These are phyloP conservation scores for Thermochaetoides dissita DNA, from an alignment of 2,329 filamentous ascomycete species.

Conservation along the genomic window DNA sequence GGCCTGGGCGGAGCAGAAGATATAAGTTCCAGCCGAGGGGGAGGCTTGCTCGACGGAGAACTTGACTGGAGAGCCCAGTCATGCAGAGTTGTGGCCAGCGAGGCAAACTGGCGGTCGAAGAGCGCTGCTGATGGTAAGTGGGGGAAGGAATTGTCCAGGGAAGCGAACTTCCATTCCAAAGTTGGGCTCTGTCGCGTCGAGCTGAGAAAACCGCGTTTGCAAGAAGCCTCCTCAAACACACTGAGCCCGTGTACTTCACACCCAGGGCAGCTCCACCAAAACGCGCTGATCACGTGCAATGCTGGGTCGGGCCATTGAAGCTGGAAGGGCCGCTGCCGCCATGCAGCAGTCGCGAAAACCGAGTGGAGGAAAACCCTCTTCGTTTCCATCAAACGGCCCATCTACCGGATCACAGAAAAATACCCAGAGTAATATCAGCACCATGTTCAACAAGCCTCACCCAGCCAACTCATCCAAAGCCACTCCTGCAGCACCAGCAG, in stretches of 20 bases:
- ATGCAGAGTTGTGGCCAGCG: constrained; percentile 11
- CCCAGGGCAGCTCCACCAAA: no score
- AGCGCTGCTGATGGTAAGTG: no score
- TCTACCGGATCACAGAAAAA: constrained; percentile 21
- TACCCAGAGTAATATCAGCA: constrained; percentile 30
- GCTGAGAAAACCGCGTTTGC: no score
- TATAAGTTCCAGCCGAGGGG: constrained; percentile 7
- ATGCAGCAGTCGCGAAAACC: constrained; percentile 17
- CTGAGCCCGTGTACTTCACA: no score
- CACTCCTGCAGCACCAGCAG: constrained; percentile 2
- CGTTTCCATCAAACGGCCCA: constrained; percentile 44
- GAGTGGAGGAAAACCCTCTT: constrained; percentile 20
- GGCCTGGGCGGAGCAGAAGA: background rate
- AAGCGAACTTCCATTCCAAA: no score
- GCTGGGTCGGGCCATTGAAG: constrained; percentile 10
- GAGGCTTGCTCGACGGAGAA: constrained; percentile 12
- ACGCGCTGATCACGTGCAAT: no score
- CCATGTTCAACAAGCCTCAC: constrained; percentile 32
- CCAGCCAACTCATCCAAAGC: constrained; percentile 11
- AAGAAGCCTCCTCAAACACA: no score
- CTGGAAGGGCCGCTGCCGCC: constrained; percentile 24
- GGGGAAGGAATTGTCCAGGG: no score
- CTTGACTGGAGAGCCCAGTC: constrained; percentile 12
- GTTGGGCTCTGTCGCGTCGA: no score
- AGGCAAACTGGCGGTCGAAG: constrained; percentile 2